Evolutionary conservation across 2,329 filamentous ascomycete genomes (phyloP).

Genomic region (Clarireedia sp.): DNA sequence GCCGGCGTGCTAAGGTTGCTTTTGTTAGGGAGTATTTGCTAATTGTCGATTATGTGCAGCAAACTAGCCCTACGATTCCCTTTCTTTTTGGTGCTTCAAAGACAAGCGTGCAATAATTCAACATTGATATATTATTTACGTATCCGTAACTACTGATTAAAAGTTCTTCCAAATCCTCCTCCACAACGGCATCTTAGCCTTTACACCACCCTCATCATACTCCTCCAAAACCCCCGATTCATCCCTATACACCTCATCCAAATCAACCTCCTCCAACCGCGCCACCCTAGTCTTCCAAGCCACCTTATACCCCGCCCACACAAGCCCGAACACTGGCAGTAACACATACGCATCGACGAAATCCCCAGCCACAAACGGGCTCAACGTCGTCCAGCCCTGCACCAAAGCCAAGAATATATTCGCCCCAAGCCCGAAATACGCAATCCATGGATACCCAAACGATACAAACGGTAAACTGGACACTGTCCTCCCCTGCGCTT

Average conservation of each 20-base stretch:
- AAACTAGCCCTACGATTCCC: no score
- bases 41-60: no score
- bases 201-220: background rate
- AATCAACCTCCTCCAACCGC: slow-evolving; percentile 45
- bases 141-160: background rate
- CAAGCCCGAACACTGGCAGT: slow-evolving; percentile 49
- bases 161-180: slow-evolving; percentile 6
- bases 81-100: no score
- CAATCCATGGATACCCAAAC: slow-evolving; percentile 47
- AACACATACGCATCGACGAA: slow-evolving; percentile 59
- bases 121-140: no score
- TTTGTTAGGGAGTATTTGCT: no score
- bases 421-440: slow-evolving; percentile 49
- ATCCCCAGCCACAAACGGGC: slow-evolving; percentile 48
- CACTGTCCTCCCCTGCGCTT: slow-evolving; percentile 45
- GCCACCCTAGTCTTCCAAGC: slow-evolving; percentile 45
- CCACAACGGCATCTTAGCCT: background rate
- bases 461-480: slow-evolving; percentile 49
- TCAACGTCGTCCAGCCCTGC: slow-evolving; percentile 53
- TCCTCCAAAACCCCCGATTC: background rate
- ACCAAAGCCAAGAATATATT: slow-evolving; percentile 53
- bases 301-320: slow-evolving; percentile 48
- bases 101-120: no score
- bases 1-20: no score
- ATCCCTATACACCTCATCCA: slow-evolving; percentile 31